A percentile compares a stretch with the other conserved stretches of the same genome.
Evolutionary conservation across 2,329 filamentous ascomycete genomes (phyloP).

Genomic region (Nothophaeocryptopus gaeumannii): DNA sequence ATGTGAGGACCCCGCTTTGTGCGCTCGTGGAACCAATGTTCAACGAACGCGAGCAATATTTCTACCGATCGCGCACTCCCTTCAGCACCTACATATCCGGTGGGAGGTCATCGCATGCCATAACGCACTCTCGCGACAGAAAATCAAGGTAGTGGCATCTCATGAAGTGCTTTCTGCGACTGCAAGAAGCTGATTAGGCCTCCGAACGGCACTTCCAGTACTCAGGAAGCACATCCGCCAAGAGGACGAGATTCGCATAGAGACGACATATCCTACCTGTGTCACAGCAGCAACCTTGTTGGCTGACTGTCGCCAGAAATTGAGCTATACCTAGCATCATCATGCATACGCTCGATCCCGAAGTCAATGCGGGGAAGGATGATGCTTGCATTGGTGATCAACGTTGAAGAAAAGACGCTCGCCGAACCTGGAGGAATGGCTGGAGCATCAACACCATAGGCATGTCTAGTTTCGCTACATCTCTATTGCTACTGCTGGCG

Average conservation of each 20-base stretch:
- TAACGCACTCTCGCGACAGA: too few relatives aligned
- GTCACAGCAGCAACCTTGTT: neutral
- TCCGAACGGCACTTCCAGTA: neutral
- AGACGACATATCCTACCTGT: neutral
- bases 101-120: too few relatives aligned
- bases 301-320: slow-evolving; percentile 1
- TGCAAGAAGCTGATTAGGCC: too few relatives aligned
- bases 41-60: too few relatives aligned
- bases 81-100: too few relatives aligned
- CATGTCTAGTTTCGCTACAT: neutral
- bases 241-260: neutral
- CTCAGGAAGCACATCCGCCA: slow-evolving; percentile 15
- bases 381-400: neutral
- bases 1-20: too few relatives aligned
- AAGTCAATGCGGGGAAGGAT: slow-evolving; percentile 4
- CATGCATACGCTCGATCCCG: slow-evolving; percentile 1
- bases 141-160: too few relatives aligned
- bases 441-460: neutral
- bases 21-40: too few relatives aligned
- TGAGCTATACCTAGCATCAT: slow-evolving; percentile 1
- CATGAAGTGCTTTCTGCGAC: too few relatives aligned
- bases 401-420: neutral
- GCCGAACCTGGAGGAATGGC: neutral
- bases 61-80: too few relatives aligned
- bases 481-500: neutral